A percentile compares a stretch with the other conserved stretches of the same genome.
Evolutionary conservation across 331 rosid genomes (phyloP).

Genomic region (Spiraea crenata): DNA sequence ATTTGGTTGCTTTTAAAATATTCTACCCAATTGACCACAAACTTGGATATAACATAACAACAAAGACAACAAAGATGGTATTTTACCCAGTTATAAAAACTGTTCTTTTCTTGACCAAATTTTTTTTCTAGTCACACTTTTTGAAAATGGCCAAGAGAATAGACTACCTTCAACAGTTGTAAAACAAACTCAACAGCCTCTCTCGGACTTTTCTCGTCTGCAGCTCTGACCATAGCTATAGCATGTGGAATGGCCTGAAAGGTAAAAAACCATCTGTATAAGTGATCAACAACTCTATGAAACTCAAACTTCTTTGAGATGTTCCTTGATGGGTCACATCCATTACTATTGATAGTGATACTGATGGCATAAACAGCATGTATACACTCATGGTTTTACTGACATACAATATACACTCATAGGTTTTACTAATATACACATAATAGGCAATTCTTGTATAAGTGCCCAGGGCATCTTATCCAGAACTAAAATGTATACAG

Average conservation of each 20-base stretch:
- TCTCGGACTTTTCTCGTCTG: constrained; percentile 92
- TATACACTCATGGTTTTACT: background rate
- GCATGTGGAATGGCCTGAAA: constrained; percentile 96
- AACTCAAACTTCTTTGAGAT: background rate
- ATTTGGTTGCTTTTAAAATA: background rate
- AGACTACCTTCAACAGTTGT: constrained; percentile 79
- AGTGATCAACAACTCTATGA: background rate
- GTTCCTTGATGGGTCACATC: background rate
- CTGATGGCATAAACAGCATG: background rate
- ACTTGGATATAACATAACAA: background rate
- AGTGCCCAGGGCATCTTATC: background rate
- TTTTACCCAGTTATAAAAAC: background rate
- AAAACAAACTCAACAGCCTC: constrained; percentile 94
- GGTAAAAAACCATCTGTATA: background rate
- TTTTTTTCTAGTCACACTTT: constrained; percentile 3
- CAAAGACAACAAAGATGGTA: background rate
- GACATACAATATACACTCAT: background rate
- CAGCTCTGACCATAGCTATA: constrained; percentile 76
- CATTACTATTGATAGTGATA: background rate
- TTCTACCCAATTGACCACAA: background rate
- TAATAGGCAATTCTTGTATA: background rate
- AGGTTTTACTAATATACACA: background rate
- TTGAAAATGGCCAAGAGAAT: constrained; percentile 6
- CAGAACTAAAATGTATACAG: background rate
- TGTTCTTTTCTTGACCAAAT: background rate